Conservation (phyloP, 176 grass and related monocot species). For the Oryza glumipatula region DNA sequence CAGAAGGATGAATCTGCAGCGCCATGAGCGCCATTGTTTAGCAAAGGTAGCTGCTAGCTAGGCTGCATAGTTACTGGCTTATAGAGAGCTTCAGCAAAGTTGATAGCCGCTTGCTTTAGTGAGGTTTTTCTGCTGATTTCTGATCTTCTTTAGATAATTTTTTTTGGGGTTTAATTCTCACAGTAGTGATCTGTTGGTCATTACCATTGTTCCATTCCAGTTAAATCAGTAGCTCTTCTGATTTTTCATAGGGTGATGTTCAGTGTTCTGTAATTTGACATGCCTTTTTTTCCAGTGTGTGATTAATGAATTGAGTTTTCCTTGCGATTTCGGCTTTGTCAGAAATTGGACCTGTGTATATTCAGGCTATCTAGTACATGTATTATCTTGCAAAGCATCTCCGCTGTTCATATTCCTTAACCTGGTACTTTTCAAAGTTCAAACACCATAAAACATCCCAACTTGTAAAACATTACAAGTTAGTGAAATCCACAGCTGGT, state of each 20-base stretch:
- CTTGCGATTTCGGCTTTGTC: neutral
- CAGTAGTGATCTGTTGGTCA: conserved; percentile 1
- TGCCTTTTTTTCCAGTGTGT: conserved; percentile 5
- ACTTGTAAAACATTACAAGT: too few relatives aligned
- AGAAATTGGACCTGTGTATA: neutral
- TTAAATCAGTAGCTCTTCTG: conserved; percentile 43
- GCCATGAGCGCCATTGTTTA: conserved; percentile 37
- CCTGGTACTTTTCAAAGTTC: too few relatives aligned
- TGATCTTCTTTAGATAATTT: conserved; percentile 15
- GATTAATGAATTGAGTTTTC: conserved; percentile 33
- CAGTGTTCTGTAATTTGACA: conserved; percentile 36
- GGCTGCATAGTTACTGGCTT: conserved; percentile 52
- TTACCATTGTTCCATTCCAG: conserved; percentile 14
- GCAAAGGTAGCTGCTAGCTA: conserved; percentile 45
- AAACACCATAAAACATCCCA: too few relatives aligned
- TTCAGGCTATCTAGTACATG: too few relatives aligned
- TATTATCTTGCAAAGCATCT: too few relatives aligned
- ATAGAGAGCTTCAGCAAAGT: conserved; percentile 60
- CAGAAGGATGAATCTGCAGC: conserved; percentile 44
- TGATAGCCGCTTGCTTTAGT: conserved; percentile 42
- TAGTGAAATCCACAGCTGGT: too few relatives aligned
- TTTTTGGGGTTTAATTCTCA: conserved; percentile 28
- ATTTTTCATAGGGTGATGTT: conserved; percentile 36
- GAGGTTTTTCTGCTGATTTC: conserved; percentile 34
- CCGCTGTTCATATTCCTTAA: too few relatives aligned